Base-by-base conservation (phyloP, 2,329 filamentous ascomycete species). In the Aureobasidium musti region DNA sequence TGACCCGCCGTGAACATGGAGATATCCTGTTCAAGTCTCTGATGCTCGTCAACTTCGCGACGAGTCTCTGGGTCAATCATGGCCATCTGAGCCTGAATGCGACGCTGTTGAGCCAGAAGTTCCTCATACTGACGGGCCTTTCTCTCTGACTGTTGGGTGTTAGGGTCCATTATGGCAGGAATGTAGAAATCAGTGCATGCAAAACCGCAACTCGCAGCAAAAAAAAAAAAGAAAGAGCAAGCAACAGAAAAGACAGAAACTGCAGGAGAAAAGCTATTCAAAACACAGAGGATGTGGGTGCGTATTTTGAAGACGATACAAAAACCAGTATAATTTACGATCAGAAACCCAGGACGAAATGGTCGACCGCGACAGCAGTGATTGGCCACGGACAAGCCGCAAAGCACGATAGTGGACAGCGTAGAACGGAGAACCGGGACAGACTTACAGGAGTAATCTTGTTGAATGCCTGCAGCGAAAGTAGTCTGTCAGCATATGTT, bases 61-160 rank as follows among this genome's bases (percentile, higher is more conserved):
- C 89, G 88, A 77, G 94, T 91, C 76, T 95, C 90, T 72, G 93
- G 85, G 73, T 97, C 92, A 69, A 97, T 84, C 72, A 92, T 86
- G 77, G 93, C 91, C 87, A 99, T 92, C 78, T 97, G 92, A 71
- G 91, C 88, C 79, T 98, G 92, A 73, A 97, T 97, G 53, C 90
- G 88, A 70, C 91, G 87, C 74, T 91, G 92, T 77, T 96, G 91
- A 78, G 96, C 91, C 71, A 91, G 87, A 73, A 98, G 88, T 74
- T 89, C 88, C 78, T 98, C 94, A 81, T 96, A 96, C 78, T 97
- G 92, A 74, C 91, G 83, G 74, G 92, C 92, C 80, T 97, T 97
- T 80, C 95, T 95, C 77, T 97, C 93, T 75, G 97, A 87, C 93
- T 97, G 78, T 67, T 66, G 60, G 67, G 39, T 63, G 66, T 74